Base-by-base conservation (phyloP, 176 grass and related monocot species). In the Tillandsia fasciculata region DNA sequence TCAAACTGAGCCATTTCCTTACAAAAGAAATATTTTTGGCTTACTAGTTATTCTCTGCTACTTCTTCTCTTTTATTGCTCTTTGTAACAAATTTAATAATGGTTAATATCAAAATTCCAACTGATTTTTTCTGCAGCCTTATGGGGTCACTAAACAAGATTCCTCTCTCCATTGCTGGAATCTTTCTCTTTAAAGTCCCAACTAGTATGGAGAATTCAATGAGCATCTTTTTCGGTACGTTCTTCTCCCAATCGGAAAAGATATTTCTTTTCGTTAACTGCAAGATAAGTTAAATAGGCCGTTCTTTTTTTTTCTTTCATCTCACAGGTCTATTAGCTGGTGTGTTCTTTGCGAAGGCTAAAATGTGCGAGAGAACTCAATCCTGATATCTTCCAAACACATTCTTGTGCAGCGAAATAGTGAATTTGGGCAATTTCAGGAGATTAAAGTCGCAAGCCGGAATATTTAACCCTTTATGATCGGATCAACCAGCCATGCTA, bases 91-190 rank as follows among this genome's bases (percentile, higher is more conserved):
- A 2, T 74, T 10, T 15, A 61, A 26, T 50, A 12, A 52, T 28
- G 64, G 11, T 22, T 53, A 11, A 26, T 71, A 49, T 49, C 48
- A 78, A 69, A 76, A 50, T 53, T 18, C 66, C 12, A 13, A 24
- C 3, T 58, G 48, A 63, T 74, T 61, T 85, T 14, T 72, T 47
- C 70, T 78, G 12, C 81, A 96, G 93, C 73, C 84, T 96, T 80
- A 86, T 96, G 58, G 93, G 89, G 1, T 96, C 93, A 13, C 70
- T 96, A 56, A 96, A 96, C 71, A 96, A 96, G 86, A 96, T 96
- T 66, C 93, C 93, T 70, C 88, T 96, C 26, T 96, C 93, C 13
- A 23, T 96, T 18, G 81, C 83, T 58, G 93, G 88, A 57, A 89
- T 96, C 53, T 28, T 90, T 57, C 81, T 96, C 65, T 96, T 96